These are phyloP conservation scores for Phyllosticta paracitricarpa DNA, from an alignment of 2,329 filamentous ascomycete species.

Conservation along the genomic window DNA sequence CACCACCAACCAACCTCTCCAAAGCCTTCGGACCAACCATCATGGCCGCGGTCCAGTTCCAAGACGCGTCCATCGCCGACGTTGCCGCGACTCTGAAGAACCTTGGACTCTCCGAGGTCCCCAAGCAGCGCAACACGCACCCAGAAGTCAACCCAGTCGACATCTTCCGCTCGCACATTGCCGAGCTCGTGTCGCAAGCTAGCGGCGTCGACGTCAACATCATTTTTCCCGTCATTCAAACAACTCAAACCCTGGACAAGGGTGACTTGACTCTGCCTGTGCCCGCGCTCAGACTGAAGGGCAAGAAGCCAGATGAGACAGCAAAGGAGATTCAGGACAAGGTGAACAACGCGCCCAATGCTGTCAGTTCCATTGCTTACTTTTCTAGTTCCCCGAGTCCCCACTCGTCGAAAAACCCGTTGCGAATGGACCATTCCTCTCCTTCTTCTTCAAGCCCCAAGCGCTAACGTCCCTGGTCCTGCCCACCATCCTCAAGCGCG, in stretches of 20 bases:
- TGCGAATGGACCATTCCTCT: constrained; percentile 58
- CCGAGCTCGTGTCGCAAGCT: constrained; percentile 55
- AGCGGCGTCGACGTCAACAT: constrained; percentile 61
- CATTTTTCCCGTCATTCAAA: constrained; percentile 66
- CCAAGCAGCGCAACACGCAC: constrained; percentile 33
- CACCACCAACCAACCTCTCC: constrained; percentile 1
- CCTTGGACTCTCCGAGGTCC: constrained; percentile 29
- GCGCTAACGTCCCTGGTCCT: constrained; percentile 57
- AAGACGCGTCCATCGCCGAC: constrained; percentile 21
- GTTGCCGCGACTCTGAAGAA: constrained; percentile 26
- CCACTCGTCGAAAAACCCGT: constrained; percentile 62
- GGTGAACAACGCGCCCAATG: constrained; percentile 16
- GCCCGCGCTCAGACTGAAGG: constrained; percentile 67
- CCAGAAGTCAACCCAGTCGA: constrained; percentile 67
- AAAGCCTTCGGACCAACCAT: neutral
- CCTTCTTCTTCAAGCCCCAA: constrained; percentile 69
- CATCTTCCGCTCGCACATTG: constrained; percentile 69
- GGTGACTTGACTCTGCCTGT: constrained; percentile 72
- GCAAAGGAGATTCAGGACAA: constrained; percentile 45
- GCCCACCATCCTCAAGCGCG: constrained; percentile 56
- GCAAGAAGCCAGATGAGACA: constrained; percentile 49
- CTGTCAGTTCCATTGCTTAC: neutral
- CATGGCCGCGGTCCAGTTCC: constrained; percentile 4
- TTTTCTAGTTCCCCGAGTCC: constrained; percentile 58
- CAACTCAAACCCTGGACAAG: constrained; percentile 71